phyloP scores from a whole-genome alignment of 768 basidiomycete genomes.

The Calocybe gangraenosa region DNA sequence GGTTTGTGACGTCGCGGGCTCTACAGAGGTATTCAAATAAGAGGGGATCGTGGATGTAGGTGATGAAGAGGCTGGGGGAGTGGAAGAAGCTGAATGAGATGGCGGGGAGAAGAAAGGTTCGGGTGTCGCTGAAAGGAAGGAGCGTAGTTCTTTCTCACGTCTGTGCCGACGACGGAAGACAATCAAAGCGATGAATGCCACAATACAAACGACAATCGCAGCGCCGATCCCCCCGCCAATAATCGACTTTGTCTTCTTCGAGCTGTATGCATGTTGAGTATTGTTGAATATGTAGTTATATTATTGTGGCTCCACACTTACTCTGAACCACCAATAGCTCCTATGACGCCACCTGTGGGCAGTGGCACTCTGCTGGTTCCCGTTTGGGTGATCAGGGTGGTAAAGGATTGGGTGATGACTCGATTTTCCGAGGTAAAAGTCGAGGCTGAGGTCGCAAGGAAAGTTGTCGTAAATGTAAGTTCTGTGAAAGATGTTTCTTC shows the following conservation, averaged over 20 bases:
- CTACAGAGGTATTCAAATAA: not conserved
- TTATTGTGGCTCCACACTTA: not conserved
- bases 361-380: conserved; percentile 8
- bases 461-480: conserved; percentile 2
- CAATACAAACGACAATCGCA: conserved; percentile 13
- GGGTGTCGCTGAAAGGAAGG: conserved; percentile 6
- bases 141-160: conserved; percentile 8
- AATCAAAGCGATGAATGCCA: conserved; percentile 11
- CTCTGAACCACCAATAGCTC: conserved; percentile 3
- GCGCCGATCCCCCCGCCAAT: conserved; percentile 16
- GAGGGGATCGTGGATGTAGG: not conserved
- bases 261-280: not conserved
- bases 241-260: conserved; percentile 11
- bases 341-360: not conserved
- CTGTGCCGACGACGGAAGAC: conserved; percentile 15
- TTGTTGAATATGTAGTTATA: not conserved
- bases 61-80: not conserved
- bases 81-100: conserved; percentile 1
- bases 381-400: conserved; percentile 7
- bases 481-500: conserved; percentile 8
- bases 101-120: conserved; percentile 8
- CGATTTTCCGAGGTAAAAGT: conserved; percentile 6
- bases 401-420: conserved; percentile 1
- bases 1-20: conserved; percentile 5
- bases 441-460: conserved; percentile 4